These are phyloP conservation scores for Lentinula sp. DNA, from an alignment of 768 basidiomycete genomes.

Conservation along the genomic window DNA sequence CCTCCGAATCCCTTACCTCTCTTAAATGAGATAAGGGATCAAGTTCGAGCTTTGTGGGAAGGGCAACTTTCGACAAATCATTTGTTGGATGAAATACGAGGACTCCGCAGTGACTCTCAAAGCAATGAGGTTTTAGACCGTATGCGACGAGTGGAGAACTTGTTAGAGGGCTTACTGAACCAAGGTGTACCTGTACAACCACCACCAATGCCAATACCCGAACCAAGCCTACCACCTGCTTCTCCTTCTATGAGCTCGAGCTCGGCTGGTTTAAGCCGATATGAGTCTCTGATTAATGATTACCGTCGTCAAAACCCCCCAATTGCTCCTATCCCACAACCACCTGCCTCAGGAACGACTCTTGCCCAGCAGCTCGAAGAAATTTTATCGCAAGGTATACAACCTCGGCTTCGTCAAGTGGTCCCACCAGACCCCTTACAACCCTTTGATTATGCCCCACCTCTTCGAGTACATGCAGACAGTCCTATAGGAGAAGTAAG, in stretches of 20 bases:
- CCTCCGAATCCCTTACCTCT: constrained; percentile 42
- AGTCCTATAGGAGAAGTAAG: neutral
- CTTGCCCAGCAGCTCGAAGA: constrained; percentile 58
- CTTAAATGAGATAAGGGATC: constrained; percentile 52
- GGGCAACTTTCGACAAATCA: constrained; percentile 57
- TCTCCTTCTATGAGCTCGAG: constrained; percentile 20
- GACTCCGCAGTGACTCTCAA: constrained; percentile 28
- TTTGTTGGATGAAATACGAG: constrained; percentile 57
- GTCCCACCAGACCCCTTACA: constrained; percentile 47
- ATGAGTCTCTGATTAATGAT: constrained; percentile 16
- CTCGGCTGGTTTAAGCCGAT: constrained; percentile 18
- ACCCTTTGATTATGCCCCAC: constrained; percentile 18
- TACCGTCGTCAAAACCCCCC: neutral
- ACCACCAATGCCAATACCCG: constrained; percentile 15
- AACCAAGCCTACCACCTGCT: constrained; percentile 5
- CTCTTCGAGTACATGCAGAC: neutral
- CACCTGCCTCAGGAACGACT: constrained; percentile 42
- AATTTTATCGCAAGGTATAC: constrained; percentile 43
- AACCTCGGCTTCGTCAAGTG: constrained; percentile 30
- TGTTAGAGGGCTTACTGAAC: constrained; percentile 33
- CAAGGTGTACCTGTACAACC: constrained; percentile 22
- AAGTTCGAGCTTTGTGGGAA: constrained; percentile 53
- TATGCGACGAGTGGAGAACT: constrained; percentile 38
- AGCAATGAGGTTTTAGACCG: constrained; percentile 38
- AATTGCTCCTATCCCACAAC: constrained; percentile 32